phyloP scores from a whole-genome alignment of 495 filamentous ascomycete species.

The Penicillium ochrochloron region DNA sequence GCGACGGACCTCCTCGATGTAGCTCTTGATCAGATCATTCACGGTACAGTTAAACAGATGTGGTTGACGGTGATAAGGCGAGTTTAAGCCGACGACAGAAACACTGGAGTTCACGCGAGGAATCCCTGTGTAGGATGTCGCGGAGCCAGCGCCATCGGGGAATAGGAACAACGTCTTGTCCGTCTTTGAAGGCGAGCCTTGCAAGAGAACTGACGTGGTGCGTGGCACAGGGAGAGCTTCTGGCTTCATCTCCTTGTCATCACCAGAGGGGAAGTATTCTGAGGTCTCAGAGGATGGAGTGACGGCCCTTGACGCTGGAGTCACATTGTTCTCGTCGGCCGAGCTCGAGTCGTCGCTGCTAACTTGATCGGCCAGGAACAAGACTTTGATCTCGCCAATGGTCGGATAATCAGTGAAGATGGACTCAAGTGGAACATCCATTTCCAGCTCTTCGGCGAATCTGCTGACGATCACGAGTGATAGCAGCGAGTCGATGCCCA shows the following conservation, averaged over 20 bases:
- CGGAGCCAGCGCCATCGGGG: slow-evolving; percentile 11
- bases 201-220: slow-evolving; percentile 3
- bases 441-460: background rate
- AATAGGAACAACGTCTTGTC: slow-evolving; percentile 10
- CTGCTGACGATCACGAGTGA: background rate
- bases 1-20: background rate
- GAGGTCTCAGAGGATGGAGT: background rate
- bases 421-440: background rate
- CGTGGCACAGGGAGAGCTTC: background rate
- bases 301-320: background rate
- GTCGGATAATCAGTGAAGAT: background rate
- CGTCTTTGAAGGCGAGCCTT: background rate
- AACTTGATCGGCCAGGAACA: background rate
- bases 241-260: background rate
- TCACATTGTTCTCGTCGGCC: background rate
- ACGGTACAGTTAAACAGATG: background rate
- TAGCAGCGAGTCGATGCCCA: background rate
- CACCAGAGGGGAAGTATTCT: background rate
- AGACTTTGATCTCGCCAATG: slow-evolving; percentile 4
- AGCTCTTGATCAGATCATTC: background rate
- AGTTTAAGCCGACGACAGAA: background rate
- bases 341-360: background rate
- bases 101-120: background rate
- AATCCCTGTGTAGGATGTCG: background rate
- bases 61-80: background rate